Evolutionary conservation across 192 early-diverging fungal genomes (phyloP).

Genomic region (Haplosporangium gracile): DNA sequence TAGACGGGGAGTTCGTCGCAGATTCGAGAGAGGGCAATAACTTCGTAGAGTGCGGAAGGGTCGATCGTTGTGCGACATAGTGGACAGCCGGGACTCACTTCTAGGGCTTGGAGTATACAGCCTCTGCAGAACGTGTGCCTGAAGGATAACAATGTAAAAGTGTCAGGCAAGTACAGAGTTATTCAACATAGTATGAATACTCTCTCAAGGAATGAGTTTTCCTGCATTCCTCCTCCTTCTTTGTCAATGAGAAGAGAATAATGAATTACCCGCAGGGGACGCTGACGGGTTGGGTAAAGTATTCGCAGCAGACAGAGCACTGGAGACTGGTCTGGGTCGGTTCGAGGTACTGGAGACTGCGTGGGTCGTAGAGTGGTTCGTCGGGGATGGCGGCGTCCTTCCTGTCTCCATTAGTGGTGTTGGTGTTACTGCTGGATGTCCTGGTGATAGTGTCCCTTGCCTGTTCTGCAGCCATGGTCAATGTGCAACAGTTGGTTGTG

Average conservation of each 20-base stretch:
- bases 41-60: constrained; percentile 59
- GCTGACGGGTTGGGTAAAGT: constrained; percentile 54
- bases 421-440: background rate
- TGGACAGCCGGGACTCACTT: constrained; percentile 64
- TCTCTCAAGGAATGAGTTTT: background rate
- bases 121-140: constrained; percentile 77
- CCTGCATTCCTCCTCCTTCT: background rate
- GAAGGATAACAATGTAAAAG: background rate
- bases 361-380: constrained; percentile 41
- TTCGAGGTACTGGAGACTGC: constrained; percentile 51
- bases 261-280: constrained; percentile 46
- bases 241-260: background rate
- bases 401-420: background rate
- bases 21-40: constrained; percentile 72
- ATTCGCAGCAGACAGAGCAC: constrained; percentile 56
- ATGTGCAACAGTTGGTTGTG: background rate
- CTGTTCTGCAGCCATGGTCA: background rate
- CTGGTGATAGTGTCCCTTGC: constrained; percentile 8
- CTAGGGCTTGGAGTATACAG: constrained; percentile 71
- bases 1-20: constrained; percentile 75
- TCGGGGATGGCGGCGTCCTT: background rate
- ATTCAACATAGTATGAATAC: background rate
- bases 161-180: background rate
- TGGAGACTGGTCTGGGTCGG: constrained; percentile 52
- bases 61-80: constrained; percentile 68